Base-by-base conservation (phyloP, 352 stramenopile species). In the Phytophthora constricta region DNA sequence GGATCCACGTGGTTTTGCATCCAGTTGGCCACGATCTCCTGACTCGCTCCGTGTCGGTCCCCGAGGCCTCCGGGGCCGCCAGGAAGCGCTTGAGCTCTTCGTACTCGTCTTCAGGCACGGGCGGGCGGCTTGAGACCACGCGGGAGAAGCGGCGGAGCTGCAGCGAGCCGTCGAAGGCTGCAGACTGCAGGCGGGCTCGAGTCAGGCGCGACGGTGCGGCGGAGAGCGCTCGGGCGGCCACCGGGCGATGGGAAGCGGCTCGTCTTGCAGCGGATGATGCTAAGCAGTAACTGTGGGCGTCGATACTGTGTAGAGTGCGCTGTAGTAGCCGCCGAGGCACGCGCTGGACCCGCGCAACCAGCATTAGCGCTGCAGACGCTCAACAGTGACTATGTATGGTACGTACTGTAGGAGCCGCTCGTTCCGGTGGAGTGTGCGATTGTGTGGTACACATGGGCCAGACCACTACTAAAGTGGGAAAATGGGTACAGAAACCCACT, bases 21-120 rank as follows among this genome's bases (percentile, higher is more conserved):
- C 72, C 87, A 89, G 1, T 31, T 47, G 0, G 26, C 46, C 0
- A 93, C 80, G 39, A 89, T 80, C 34, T 75, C 68, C 69, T 73
- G 10, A 74, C 79, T 45, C 66, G 68, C n/a, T 73, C 54, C 53
- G 72, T 65, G 2, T 50, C 9, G 0, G 63, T 64, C n/a, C 78
- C 79, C 3, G 77, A 64, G 10, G 68, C 78, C 62, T 48, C 51
- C 0, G 82, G 85, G 43, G 79, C 58, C 41, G 80, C 74, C 5
- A 91, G 58, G 25, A 93, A 93, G 52, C 51, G 60, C 69, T 89
- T 93, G 23, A 93, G 74, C 58, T 77, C 61, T 27, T 86, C 81
- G 45, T 90, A 90, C n/a, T 86, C 70, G 7, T 87, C 74, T 3
- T 70, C 31, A 31, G 70, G 50, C 1, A 90, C 76, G 11, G 69